Conservation (phyloP, 1,284 basidiomycete species). For the Flammula alnicola region DNA sequence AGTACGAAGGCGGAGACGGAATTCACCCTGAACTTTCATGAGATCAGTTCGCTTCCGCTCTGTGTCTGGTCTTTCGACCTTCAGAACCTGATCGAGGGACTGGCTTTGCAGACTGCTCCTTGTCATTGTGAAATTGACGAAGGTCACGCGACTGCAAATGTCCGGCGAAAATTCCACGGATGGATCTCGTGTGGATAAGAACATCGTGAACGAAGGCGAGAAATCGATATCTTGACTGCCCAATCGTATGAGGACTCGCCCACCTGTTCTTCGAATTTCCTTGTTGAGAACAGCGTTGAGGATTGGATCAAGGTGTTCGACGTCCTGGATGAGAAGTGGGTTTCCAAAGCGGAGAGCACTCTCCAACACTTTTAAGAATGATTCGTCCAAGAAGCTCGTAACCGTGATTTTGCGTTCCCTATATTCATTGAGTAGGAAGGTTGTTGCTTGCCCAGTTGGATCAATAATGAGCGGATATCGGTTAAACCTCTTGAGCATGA, state of each 20-base stretch:
- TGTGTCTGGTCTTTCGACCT: constrained; percentile 95
- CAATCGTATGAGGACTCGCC: constrained; percentile 95
- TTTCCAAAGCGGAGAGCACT: constrained; percentile 99
- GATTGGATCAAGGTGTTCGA: constrained; percentile 97
- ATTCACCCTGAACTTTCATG: constrained; percentile 99
- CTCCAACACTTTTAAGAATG: constrained; percentile 98
- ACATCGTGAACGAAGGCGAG: constrained; percentile 99
- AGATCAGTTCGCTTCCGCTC: constrained; percentile 97
- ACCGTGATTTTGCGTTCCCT: constrained; percentile 96
- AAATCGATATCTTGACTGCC: constrained; percentile 99
- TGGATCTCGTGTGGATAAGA: constrained; percentile 96
- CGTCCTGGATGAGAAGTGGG: constrained; percentile 96
- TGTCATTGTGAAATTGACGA: constrained; percentile 99
- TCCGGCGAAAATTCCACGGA: constrained; percentile 98
- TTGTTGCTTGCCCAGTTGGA: constrained; percentile 97
- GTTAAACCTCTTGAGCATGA: constrained; percentile 98
- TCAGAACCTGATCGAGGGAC: constrained; percentile 95
- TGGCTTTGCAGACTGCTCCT: constrained; percentile 97
- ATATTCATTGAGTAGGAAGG: constrained; percentile 94
- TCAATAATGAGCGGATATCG: constrained; percentile 99
- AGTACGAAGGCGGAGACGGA: constrained; percentile 90
- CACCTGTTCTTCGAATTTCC: constrained; percentile 94
- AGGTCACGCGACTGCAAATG: constrained; percentile 98
- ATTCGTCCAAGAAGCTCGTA: constrained; percentile 98
- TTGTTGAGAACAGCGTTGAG: constrained; percentile 97